Percentiles rank a stretch among this genome's conserved stretches.
Evolutionary conservation across 1,139 yeast genomes (phyloP).

Genomic region (Keqinozyma sinolaborantium): DNA sequence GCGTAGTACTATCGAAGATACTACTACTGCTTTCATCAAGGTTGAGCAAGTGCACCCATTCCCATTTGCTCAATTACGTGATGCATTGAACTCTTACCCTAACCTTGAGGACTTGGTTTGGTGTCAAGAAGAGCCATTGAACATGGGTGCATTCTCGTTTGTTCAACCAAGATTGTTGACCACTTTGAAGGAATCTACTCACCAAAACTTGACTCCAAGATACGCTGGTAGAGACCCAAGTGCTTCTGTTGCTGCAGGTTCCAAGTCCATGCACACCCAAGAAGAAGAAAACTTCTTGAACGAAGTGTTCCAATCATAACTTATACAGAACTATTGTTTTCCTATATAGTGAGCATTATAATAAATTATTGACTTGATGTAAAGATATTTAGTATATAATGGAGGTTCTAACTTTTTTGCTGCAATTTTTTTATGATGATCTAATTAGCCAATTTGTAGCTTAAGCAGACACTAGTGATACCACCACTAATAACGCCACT

Average conservation of each 20-base stretch:
- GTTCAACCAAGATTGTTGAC: constrained; percentile 81
- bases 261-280: constrained; percentile 79
- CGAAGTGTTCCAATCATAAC: constrained; percentile 57
- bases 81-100: constrained; percentile 76
- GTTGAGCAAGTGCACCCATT: constrained; percentile 97
- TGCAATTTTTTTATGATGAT: neutral
- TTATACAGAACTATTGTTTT: neutral
- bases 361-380: constrained; percentile 1
- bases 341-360: constrained; percentile 1
- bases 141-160: constrained; percentile 88
- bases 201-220: constrained; percentile 58
- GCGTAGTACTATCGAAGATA: constrained; percentile 73
- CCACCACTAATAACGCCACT: too few relatives aligned
- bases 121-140: constrained; percentile 99
- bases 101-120: constrained; percentile 85
- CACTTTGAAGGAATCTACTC: constrained; percentile 63
- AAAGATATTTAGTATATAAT: too few relatives aligned
- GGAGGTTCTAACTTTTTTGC: too few relatives aligned
- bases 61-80: constrained; percentile 95
- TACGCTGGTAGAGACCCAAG: constrained; percentile 98
- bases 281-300: constrained; percentile 87
- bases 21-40: constrained; percentile 82
- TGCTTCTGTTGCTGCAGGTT: constrained; percentile 98
- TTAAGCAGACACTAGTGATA: too few relatives aligned
- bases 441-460: constrained; percentile 1